These are phyloP conservation scores for Colletotrichum theobromicola DNA, from an alignment of 2,329 filamentous ascomycete species.

Conservation along the genomic window DNA sequence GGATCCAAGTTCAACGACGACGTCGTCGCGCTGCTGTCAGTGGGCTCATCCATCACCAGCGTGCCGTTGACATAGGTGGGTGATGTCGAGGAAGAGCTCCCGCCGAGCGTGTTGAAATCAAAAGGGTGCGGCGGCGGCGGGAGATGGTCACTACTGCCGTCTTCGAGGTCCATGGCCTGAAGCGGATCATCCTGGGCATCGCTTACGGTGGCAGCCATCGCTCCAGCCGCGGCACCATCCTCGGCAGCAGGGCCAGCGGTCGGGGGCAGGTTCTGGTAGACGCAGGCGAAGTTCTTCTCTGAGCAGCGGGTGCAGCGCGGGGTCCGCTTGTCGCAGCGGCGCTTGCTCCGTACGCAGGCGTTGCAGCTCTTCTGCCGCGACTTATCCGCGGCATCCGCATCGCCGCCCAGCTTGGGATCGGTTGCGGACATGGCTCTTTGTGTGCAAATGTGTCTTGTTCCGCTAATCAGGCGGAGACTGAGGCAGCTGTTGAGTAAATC, in stretches of 20 bases:
- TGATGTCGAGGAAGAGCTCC: neutral
- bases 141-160: neutral
- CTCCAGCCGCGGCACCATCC: neutral
- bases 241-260: neutral
- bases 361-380: constrained; percentile 59
- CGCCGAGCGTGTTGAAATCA: constrained; percentile 10
- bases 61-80: neutral
- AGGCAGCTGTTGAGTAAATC: neutral
- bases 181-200: neutral
- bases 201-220: neutral
- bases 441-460: neutral
- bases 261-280: constrained; percentile 43
- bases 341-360: constrained; percentile 51
- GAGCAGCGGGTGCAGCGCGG: constrained; percentile 48
- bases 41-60: neutral
- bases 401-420: neutral
- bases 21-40: constrained; percentile 19
- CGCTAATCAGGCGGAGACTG: neutral
- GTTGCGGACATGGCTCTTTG: neutral
- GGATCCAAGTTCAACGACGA: constrained; percentile 21
- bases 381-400: constrained; percentile 29
- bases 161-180: constrained; percentile 14
- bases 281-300: constrained; percentile 45
- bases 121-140: neutral
- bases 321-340: constrained; percentile 50